Evolutionary conservation across 2,329 filamentous ascomycete genomes (phyloP), one percentile per base, ranked within the genome.

Genomic region (Pezicula radicicola): DNA sequence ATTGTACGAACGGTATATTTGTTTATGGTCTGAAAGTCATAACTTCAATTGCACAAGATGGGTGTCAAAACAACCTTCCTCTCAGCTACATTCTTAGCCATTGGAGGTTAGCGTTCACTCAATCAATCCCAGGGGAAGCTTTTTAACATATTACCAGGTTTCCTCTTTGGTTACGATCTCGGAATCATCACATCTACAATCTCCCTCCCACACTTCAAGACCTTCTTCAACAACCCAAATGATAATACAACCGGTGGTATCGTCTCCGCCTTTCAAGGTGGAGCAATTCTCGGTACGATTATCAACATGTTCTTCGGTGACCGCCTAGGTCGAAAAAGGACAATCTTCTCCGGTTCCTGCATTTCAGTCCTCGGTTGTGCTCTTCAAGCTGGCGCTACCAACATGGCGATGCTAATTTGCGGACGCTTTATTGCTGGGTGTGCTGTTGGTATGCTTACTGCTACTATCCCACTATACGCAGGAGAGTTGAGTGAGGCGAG

Each of bases 391-490:
- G 66, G 60, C 16, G 55, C 66, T 2, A 54, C 53, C 10, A 61
- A 55, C 12, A 63, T 67, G 35, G 53, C 53, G 28, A 77, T 77
- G 70, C 64, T 79, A 9, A 74, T 79, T 40, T 63, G 69, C 12
- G 76, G 52, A 6, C 73, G 76, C 41, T 73, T 76, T 57, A 73
- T 78, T 50, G 75, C 73, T 18, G 76, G 76, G 6, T 51, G 75
- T 13, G 75, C 74, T 1, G 68, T 78, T 19, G 76, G 76, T 6
- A 63, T 75, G 35, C 68, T 77, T 54, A 73, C 73, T 1, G 66
- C 70, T 9, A 73, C 69, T 0, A 70, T 76, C 30, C 74, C 74
- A 2, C 72, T 76, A 53, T 77, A 76, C 56, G 72, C 71, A 49
- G 67, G 60, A 21, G 60, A 63, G 54, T 53, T 64, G 19, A 58